A percentile compares a stretch with the other conserved stretches of the same genome.
Conservation (phyloP, 768 basidiomycete genomes). For the Megacollybia marginata region DNA sequence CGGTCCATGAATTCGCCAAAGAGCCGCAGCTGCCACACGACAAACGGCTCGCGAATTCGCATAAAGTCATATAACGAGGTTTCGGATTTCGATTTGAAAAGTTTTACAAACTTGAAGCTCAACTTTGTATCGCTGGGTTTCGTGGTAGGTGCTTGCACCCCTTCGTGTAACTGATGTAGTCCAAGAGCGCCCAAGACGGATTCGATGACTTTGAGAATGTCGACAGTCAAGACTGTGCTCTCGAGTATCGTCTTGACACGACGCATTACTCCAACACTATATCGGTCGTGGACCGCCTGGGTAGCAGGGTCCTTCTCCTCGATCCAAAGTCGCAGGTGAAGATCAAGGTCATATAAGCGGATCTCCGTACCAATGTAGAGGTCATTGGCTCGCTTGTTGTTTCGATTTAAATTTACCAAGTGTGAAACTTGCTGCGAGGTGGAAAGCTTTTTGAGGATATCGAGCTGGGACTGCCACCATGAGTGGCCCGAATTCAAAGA, state of each 20-base stretch:
- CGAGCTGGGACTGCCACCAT: slow-evolving; percentile 52
- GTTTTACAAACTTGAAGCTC: slow-evolving; percentile 47
- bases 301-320: slow-evolving; percentile 32
- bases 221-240: slow-evolving; percentile 27
- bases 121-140: slow-evolving; percentile 21
- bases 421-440: slow-evolving; percentile 23
- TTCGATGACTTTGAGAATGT: slow-evolving; percentile 27
- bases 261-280: slow-evolving; percentile 38
- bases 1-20: slow-evolving; percentile 72
- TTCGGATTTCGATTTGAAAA: slow-evolving; percentile 39
- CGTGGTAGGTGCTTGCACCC: slow-evolving; percentile 10
- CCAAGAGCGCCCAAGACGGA: slow-evolving; percentile 39
- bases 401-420: slow-evolving; percentile 35
- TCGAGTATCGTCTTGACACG: slow-evolving; percentile 25
- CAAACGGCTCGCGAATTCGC: slow-evolving; percentile 46
- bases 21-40: slow-evolving; percentile 60
- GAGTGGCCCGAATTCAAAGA: slow-evolving; percentile 27
- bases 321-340: slow-evolving; percentile 47
- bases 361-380: slow-evolving; percentile 43
- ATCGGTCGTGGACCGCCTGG: slow-evolving; percentile 32
- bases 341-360: slow-evolving; percentile 43
- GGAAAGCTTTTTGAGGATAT: slow-evolving; percentile 24
- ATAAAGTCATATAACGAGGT: slow-evolving; percentile 41
- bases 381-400: slow-evolving; percentile 30
- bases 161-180: slow-evolving; percentile 29